Conservation (phyloP, 108 stramenopile species). For the Nannochloropsis gaditana region DNA sequence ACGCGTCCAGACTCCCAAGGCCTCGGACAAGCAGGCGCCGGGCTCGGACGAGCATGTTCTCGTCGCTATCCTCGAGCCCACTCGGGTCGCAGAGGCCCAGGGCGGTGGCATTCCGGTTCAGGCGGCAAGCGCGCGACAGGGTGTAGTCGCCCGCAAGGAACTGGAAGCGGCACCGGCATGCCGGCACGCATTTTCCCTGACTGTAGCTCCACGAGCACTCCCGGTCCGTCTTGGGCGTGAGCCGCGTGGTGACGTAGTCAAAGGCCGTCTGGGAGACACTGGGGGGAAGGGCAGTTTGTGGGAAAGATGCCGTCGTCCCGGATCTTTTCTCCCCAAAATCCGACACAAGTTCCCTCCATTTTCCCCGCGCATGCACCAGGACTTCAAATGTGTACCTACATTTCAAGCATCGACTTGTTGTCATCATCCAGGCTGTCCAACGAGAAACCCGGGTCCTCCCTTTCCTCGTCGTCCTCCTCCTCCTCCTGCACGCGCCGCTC, state of each 20-base stretch:
- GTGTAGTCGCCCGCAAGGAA: not conserved
- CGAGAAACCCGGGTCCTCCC: not conserved
- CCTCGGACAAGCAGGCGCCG: not conserved
- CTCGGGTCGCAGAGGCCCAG: not conserved
- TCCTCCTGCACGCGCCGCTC: constrained; percentile 11
- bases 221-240: not conserved
- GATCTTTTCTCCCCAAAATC: not conserved
- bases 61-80: not conserved
- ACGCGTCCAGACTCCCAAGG: not conserved
- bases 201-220: constrained; percentile 13
- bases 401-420: not conserved
- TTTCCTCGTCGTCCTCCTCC: not conserved
- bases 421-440: not conserved
- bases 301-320: not conserved
- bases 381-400: not conserved
- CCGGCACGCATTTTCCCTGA: not conserved
- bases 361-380: no score
- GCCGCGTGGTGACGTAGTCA: not conserved
- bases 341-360: not conserved
- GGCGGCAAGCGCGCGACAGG: not conserved
- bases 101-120: constrained; percentile 1
- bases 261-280: constrained; percentile 17
- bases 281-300: not conserved
- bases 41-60: not conserved
- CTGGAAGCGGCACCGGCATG: not conserved